Percentiles rank a stretch among this genome's conserved stretches.
Conservation (phyloP, 352 stramenopile genomes). For the Pythium rishiriense region DNA sequence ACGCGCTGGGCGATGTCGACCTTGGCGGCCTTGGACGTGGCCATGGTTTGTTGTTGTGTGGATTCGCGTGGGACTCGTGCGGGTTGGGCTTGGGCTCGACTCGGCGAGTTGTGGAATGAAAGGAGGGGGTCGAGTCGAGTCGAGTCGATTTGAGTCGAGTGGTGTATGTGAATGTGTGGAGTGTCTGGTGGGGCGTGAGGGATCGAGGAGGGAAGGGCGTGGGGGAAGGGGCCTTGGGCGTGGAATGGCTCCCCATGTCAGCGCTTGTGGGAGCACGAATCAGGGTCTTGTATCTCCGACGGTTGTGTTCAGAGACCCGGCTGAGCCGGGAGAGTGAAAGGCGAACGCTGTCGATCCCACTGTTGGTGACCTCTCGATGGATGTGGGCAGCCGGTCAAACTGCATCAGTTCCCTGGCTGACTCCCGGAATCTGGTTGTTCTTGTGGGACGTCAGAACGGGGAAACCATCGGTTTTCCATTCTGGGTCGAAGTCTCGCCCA, state of each 20-base stretch:
- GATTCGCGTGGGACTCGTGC: not conserved
- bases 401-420: too few relatives aligned
- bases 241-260: too few relatives aligned
- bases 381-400: not conserved
- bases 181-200: not conserved
- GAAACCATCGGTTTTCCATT: too few relatives aligned
- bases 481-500: too few relatives aligned
- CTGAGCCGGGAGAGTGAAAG: not conserved
- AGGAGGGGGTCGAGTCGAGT: too few relatives aligned
- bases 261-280: not conserved
- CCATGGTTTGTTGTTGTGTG: not conserved
- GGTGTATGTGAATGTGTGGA: too few relatives aligned
- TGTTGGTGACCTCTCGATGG: not conserved
- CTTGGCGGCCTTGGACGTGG: slow-evolving; percentile 3
- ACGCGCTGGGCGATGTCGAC: slow-evolving; percentile 26
- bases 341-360: not conserved
- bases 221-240: not conserved
- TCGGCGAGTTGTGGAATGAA: not conserved
- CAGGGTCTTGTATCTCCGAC: not conserved
- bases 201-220: not conserved
- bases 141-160: too few relatives aligned
- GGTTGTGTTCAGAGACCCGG: not conserved
- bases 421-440: too few relatives aligned
- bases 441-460: too few relatives aligned
- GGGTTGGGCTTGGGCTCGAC: not conserved